Conservation (phyloP, 2,329 filamentous ascomycete genomes). For the Blastomyces parvus region DNA sequence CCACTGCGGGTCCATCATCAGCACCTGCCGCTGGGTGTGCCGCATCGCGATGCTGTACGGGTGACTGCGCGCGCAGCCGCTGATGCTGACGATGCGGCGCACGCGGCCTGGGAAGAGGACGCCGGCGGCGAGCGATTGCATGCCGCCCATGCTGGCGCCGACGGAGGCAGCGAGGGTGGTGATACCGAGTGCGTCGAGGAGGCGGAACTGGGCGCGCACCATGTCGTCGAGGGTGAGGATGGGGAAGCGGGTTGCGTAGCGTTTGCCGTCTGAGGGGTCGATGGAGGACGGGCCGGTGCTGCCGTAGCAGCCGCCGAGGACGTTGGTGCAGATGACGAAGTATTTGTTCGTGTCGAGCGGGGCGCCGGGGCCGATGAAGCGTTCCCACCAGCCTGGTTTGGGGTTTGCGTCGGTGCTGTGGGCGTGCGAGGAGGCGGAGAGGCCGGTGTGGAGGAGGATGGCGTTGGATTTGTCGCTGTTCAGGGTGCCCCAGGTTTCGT, state of each 20-base stretch:
- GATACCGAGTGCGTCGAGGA: conserved; percentile 72
- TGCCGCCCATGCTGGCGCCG: conserved; percentile 94
- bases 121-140: conserved; percentile 87
- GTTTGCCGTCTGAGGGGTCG: conserved; percentile 77
- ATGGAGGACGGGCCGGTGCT: conserved; percentile 83
- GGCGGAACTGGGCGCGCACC: conserved; percentile 87
- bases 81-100: conserved; percentile 74
- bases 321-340: conserved; percentile 92
- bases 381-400: conserved; percentile 96
- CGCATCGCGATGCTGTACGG: conserved; percentile 98
- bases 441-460: conserved; percentile 83
- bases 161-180: conserved; percentile 79
- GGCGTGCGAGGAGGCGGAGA: conserved; percentile 95
- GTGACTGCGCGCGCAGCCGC: conserved; percentile 86
- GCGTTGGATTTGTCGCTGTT: conserved; percentile 77
- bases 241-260: conserved; percentile 89
- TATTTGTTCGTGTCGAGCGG: conserved; percentile 86
- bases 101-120: conserved; percentile 75
- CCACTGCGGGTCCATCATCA: conserved; percentile 99
- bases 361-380: conserved; percentile 81
- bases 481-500: conserved; percentile 81
- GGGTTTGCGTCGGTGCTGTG: conserved; percentile 81
- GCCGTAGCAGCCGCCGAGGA: conserved; percentile 90
- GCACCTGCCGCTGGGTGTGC: conserved; percentile 90
- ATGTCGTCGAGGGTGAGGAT: conserved; percentile 95